Evolutionary conservation across 352 stramenopile species (phyloP), one percentile per base, ranked within the genome.

Genomic region (Ophiocytium majus): DNA sequence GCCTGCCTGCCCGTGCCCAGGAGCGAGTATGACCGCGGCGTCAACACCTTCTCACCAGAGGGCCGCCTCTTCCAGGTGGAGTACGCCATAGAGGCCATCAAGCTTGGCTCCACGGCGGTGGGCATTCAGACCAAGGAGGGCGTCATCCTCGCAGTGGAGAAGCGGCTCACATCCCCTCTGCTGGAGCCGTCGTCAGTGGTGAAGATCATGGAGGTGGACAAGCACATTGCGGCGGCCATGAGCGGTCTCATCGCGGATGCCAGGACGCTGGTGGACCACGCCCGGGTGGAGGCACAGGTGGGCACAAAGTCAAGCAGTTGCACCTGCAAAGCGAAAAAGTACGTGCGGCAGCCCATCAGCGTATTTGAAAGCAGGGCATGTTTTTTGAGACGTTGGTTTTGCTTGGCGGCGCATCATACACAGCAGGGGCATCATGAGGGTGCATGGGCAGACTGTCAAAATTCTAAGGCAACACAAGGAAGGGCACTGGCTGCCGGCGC

Each of bases 121-220:
- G 97, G 97, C 31, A 95, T 99, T 75, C 93, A 97, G 88, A 99
- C 97, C 33, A 98, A 98, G 87, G 92, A 99, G 63, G 97, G 97
- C 49, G 93, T 98, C 28, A 95, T 99, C 37, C 91, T 99, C 33
- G 97, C 96, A 0, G 97, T 99, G 10, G 97, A 99, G 91, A 99
- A 99, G 91, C 93, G 97, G 37, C 90, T 99, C 50, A 98, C 96
- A 23, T 98, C 95, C 37, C 92, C 95, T 1, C 91, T 99, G 35
- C 90, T 99, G 36, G 97, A 99, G 91, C 85, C 87, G 1, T 80
- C 87, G 64, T 98, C 94, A 89, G 98, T 99, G 66, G 96, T 99
- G 89, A 99, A 99, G 84, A 99, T 99, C 91, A 97, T 98, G 90
- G 97, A 99, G 90, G 96, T 99, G 85, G 97, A 99, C 90, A 92